A percentile compares a stretch with the other conserved stretches of the same genome.
phyloP scores from a whole-genome alignment of 2,329 filamentous ascomycete species.

The Colletotrichum camelliae region DNA sequence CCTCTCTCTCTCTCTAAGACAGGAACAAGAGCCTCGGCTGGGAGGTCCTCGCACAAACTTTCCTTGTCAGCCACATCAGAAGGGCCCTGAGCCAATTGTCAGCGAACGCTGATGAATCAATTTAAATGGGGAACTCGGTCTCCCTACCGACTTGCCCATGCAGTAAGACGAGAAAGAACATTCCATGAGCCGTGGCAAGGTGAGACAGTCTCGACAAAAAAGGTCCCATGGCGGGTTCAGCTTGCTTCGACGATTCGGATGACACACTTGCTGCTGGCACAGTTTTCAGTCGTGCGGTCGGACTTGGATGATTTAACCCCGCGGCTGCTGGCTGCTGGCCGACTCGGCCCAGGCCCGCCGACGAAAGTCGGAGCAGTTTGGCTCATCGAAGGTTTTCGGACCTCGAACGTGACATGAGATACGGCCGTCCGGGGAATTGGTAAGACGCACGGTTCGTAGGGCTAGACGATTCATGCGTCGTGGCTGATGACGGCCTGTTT shows the following conservation, averaged over 20 bases:
- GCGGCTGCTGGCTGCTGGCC: neutral
- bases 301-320: neutral
- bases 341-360: neutral
- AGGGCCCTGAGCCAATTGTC: neutral
- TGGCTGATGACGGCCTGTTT: neutral
- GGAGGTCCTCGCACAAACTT: neutral
- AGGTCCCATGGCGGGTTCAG: neutral
- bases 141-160: neutral
- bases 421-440: neutral
- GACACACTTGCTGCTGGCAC: neutral
- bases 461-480: neutral
- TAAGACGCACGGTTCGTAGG: constrained; percentile 13
- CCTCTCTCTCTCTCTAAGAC: neutral
- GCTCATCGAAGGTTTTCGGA: neutral
- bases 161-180: neutral
- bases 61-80: neutral
- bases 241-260: neutral
- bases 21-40: neutral
- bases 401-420: neutral
- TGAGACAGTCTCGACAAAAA: neutral
- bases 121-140: neutral
- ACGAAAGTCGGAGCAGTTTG: neutral
- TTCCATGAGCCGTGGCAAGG: neutral
- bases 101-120: neutral
- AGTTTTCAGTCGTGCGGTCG: neutral